Evolutionary conservation across 2,329 filamentous ascomycete species (phyloP), one percentile per base, ranked within the genome.

Genomic region (Apiospora hydei): DNA sequence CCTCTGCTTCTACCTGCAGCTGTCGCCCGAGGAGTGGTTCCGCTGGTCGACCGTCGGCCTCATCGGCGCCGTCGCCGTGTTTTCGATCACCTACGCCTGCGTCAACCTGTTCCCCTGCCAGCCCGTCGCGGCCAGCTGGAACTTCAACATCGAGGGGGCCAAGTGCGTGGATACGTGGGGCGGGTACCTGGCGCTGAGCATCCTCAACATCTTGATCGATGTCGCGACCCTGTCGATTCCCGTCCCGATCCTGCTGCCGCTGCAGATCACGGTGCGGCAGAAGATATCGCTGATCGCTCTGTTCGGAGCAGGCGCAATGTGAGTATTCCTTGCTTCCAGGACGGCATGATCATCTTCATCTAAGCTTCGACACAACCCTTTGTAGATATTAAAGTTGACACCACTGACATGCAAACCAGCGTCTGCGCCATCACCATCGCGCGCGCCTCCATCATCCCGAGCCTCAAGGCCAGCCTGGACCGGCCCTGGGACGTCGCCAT

Each of bases 401-500:
- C 16, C 4, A 7, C 24, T 53, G 24, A 49, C 34, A 47, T 14
- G 18, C 13, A n/a, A 18, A n/a, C n/a, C 46, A 70, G 49, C 4
- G 69, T 70, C n/a, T 70, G 69, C 51, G 69, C 57, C 69, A 61
- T 61, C 51, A 66, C 69, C 69, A 38, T 70, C 24, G 49, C 43
- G 10, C 69, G 69, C 34, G 51, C 57, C 46, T 61, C 57, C 30
- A 61, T 61, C 38, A 61, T 70, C 49, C 69, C 51, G n/a, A 44
- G 49, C 51, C 24, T 70, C 51, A 70, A 70, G 41, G 57, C 38
- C 51, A 72, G 51, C 34, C 14, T 26, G 21, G 71, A 72, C 68
- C 53, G 57, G 4, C 44, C 71, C 6, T 72, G 71, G 71, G 68
- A 72, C 46, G 71, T 72, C 21, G 18, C n/a, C 68, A 57, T 66